Base-by-base conservation (phyloP, 305 asterid genomes). In the Euphrasia arctica region DNA sequence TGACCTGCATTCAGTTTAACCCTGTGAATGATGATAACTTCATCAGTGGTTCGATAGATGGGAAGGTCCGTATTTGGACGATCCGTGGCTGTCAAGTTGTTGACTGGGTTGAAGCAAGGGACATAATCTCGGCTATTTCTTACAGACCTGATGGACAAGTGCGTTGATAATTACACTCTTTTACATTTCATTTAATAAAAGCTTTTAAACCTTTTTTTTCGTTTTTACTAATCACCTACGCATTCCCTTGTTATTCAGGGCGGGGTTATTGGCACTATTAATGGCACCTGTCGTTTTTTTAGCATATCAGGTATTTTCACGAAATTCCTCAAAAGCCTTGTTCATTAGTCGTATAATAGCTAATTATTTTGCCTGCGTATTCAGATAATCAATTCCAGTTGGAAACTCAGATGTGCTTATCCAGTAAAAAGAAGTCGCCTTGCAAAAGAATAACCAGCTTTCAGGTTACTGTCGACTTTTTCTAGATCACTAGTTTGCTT, bases 1-100 rank as follows among this genome's bases (percentile, higher is more conserved):
- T 93, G 78, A 90, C 99, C 42, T 84, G 95, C 75, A 60, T 80
- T 71, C 96, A 88, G 62, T 90, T 90, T 75, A 84, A 86, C 70
- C 97, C 97, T 0, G 72, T 77, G 72, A 74, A 82, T 29, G 82
- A 86, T 66, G 87, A 88, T 70, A 81, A 68, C 79, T 93, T 90
- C 83, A 66, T 93, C 75, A 93, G 95, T 69, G 96, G 99, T 60
- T 90, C 99, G 18, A 84, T 93, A 63, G 99, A 93, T 59, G 99
- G 99, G 54, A 93, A 93, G 78, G 83, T 86, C 64, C 95, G 99
- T 42, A 83, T 93, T 73, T 93, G 99, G 99, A 77, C 75, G n/a
- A 74, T 85, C 32, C 76, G 62, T 62, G 74, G 85, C 67, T 66
- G 87, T 71, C 90, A 82, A 71, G 99, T 93, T 75, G 81, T 90